These are phyloP conservation scores for Penicillium occitanis DNA, from an alignment of 2,329 filamentous ascomycete genomes.

Conservation along the genomic window DNA sequence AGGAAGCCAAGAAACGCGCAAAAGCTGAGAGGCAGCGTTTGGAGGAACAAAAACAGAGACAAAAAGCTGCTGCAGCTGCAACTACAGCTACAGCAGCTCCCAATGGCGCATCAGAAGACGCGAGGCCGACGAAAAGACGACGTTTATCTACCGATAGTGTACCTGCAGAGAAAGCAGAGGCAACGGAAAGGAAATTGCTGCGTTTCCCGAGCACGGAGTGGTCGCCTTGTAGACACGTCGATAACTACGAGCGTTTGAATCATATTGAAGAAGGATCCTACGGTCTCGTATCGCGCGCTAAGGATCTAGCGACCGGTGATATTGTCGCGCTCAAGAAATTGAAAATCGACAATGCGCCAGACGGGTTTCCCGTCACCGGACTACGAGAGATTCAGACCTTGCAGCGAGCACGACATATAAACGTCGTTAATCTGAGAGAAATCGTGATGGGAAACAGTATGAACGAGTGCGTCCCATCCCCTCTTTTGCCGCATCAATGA, in stretches of 20 bases:
- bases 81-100: conserved; percentile 25
- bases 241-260: conserved; percentile 89
- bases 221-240: conserved; percentile 72
- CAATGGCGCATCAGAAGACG: conserved; percentile 23
- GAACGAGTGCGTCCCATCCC: conserved; percentile 52
- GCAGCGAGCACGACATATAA: conserved; percentile 73
- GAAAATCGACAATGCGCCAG: conserved; percentile 76
- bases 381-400: conserved; percentile 92
- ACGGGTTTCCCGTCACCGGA: conserved; percentile 89
- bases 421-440: conserved; percentile 79
- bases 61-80: conserved; percentile 7
- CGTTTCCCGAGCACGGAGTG: conserved; percentile 70
- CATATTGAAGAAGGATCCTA: conserved; percentile 98
- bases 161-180: conserved; percentile 22
- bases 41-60: conserved; percentile 47
- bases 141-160: conserved; percentile 17
- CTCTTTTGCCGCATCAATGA: conserved; percentile 27
- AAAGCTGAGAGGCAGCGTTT: conserved; percentile 79
- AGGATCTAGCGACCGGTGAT: conserved; percentile 68
- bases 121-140: conserved; percentile 54
- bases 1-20: conserved; percentile 81
- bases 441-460: conserved; percentile 73
- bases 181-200: conserved; percentile 56
- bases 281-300: conserved; percentile 86
- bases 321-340: conserved; percentile 91